phyloP scores from a whole-genome alignment of 179 eudicot species.

The Beta lomatogona region DNA sequence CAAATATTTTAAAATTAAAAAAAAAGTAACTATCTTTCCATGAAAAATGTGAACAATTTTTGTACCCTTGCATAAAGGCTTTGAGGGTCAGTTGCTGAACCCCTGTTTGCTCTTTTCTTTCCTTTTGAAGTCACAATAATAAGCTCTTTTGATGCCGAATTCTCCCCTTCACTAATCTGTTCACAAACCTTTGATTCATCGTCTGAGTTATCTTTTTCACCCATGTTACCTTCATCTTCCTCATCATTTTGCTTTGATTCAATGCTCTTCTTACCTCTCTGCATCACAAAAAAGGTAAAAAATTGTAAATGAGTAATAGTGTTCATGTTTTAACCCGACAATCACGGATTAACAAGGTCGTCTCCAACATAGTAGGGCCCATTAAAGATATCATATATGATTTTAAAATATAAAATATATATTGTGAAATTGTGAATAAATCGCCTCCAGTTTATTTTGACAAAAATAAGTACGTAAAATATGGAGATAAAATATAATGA shows the following conservation, averaged over 20 bases:
- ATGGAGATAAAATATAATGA: too few relatives aligned
- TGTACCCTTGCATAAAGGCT: slow-evolving; percentile 88
- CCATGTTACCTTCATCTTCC: slow-evolving; percentile 21
- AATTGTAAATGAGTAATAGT: too few relatives aligned
- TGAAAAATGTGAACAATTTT: too few relatives aligned
- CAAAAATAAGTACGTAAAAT: too few relatives aligned
- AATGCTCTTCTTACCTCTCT: slow-evolving; percentile 38
- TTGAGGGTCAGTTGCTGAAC: slow-evolving; percentile 84
- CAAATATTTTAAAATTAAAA: not conserved
- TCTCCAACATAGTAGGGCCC: too few relatives aligned
- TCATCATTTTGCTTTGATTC: slow-evolving; percentile 17
- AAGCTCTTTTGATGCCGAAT: slow-evolving; percentile 16
- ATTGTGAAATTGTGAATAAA: too few relatives aligned
- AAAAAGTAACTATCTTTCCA: not conserved
- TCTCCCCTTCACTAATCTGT: slow-evolving; percentile 38
- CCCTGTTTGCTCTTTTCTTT: slow-evolving; percentile 66
- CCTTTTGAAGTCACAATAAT: slow-evolving; percentile 12
- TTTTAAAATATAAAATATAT: not conserved
- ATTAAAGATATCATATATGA: too few relatives aligned
- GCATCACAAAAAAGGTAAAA: slow-evolving; percentile 16
- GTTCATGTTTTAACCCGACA: not conserved
- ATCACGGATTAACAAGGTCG: not conserved
- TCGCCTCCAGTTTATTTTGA: too few relatives aligned
- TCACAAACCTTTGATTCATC: slow-evolving; percentile 49
- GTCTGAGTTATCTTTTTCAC: slow-evolving; percentile 41